These are phyloP conservation scores for Eutrema japonicum DNA, from an alignment of 345 rosid genomes.

Conservation along the genomic window DNA sequence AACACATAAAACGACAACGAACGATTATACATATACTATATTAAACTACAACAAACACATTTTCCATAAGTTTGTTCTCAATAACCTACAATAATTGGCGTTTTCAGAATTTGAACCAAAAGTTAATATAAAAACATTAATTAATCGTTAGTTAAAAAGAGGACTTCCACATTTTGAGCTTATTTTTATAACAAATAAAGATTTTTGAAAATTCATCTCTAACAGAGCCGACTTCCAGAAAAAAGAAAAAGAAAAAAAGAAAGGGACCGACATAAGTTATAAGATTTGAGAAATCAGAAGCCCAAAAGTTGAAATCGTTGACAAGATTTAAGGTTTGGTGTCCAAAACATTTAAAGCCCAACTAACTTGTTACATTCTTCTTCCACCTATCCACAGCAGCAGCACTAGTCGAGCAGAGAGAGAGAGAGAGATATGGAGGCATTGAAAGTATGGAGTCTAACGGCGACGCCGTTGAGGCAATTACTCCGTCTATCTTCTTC, in stretches of 20 bases:
- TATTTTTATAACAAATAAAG: too few relatives aligned
- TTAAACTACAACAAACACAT: too few relatives aligned
- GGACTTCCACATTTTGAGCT: too few relatives aligned
- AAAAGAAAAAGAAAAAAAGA: neutral
- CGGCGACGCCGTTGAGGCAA: constrained; percentile 65
- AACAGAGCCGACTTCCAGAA: neutral
- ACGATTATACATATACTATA: too few relatives aligned
- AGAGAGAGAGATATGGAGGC: constrained; percentile 75
- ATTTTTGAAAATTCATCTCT: neutral
- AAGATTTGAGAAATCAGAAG: neutral
- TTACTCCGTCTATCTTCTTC: constrained; percentile 52
- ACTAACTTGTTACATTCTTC: neutral
- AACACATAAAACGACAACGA: too few relatives aligned
- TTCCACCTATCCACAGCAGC: constrained; percentile 37
- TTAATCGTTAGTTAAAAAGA: too few relatives aligned
- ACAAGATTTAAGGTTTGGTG: neutral
- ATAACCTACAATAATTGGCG: too few relatives aligned
- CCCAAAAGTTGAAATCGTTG: neutral
- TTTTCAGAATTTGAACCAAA: too few relatives aligned
- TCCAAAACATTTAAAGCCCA: constrained; percentile 26
- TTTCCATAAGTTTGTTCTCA: too few relatives aligned
- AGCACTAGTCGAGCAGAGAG: neutral
- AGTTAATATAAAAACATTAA: too few relatives aligned
- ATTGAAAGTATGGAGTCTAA: constrained; percentile 61
- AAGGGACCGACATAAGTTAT: neutral